Base-by-base conservation (phyloP, 495 filamentous ascomycete genomes). In the Staphylotrichum longicolle region DNA sequence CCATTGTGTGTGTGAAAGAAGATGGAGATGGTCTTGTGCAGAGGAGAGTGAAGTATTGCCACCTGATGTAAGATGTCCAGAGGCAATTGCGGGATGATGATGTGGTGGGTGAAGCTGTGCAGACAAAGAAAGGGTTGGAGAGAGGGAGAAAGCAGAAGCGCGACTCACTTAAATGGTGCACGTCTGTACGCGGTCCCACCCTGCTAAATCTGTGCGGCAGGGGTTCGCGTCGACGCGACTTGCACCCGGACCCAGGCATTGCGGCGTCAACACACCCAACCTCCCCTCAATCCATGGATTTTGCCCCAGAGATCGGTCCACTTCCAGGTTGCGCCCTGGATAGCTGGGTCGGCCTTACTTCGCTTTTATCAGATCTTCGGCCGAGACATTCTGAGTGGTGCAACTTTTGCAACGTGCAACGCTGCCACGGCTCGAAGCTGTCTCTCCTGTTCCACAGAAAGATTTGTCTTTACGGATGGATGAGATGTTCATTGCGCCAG, bases 1-100 rank as follows among this genome's bases (percentile, higher is more conserved):
- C 78, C 90, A 91, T 90, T 73, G 76, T 69, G 66, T 65, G 47
- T 72, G 76, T 68, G 67, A 60, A 37, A 15, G 50, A 55, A 54
- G 57, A 39, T 7, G 37, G 10, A 51, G 58, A 53, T 39, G 44
- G 32, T 46, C 58, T 48, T 15, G 40, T 27, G 15, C 5, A 32
- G 33, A 49, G 9, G 34, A 50, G 44, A 65, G 51, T 58, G 47
- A 44, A 10, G 14, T 30, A 35, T 51, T 40, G 60, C 54, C 59
- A 40, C 42, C 27, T 42, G 37, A 50, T n/a, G 30, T 33, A 57
- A 53, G 39, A 42, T 35, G 39, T 50, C 44, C 14, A 58, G 44
- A 61, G 58, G 42, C 53, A 62, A 62, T 57, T 49, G 54, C 46
- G 35, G 32, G 10, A 48, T 52, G 61, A 27, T 37, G 8, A 35